These are phyloP conservation scores for Rosa rugosa DNA, from an alignment of 306 rosid species.

Conservation along the genomic window DNA sequence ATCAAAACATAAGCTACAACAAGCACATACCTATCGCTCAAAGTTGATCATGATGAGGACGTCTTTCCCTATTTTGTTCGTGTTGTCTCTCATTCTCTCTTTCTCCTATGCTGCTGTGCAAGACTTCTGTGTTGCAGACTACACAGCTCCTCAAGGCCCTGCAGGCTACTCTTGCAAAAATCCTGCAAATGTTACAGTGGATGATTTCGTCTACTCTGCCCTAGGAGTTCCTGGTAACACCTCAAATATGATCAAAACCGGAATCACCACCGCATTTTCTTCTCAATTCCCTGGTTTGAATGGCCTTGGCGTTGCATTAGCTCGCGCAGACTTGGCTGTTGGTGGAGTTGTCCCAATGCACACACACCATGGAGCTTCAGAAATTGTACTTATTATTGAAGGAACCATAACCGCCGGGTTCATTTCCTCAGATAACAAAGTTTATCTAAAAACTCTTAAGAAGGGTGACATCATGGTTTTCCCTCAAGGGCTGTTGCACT, in stretches of 20 bases:
- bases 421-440: constrained; percentile 45
- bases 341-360: constrained; percentile 70
- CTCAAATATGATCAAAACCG: constrained; percentile 56
- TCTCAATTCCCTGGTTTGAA: constrained; percentile 61
- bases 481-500: constrained; percentile 72
- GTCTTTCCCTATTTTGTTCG: constrained; percentile 28
- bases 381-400: constrained; percentile 34
- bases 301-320: constrained; percentile 62
- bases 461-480: constrained; percentile 68
- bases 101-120: constrained; percentile 52
- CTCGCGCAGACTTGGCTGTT: constrained; percentile 48
- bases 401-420: constrained; percentile 58
- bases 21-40: neutral
- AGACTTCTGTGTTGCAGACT: constrained; percentile 75
- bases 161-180: constrained; percentile 68
- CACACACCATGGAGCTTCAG: constrained; percentile 66
- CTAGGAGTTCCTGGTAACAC: constrained; percentile 58
- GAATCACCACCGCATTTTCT: constrained; percentile 51
- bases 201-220: constrained; percentile 59
- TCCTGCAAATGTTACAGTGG: constrained; percentile 36
- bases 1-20: neutral
- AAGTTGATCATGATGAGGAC: constrained; percentile 32
- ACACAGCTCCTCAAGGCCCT: constrained; percentile 43
- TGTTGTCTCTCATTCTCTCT: constrained; percentile 32
- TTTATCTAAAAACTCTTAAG: constrained; percentile 44